phyloP scores from a whole-genome alignment of 768 basidiomycete species.

The Russula foetens region DNA sequence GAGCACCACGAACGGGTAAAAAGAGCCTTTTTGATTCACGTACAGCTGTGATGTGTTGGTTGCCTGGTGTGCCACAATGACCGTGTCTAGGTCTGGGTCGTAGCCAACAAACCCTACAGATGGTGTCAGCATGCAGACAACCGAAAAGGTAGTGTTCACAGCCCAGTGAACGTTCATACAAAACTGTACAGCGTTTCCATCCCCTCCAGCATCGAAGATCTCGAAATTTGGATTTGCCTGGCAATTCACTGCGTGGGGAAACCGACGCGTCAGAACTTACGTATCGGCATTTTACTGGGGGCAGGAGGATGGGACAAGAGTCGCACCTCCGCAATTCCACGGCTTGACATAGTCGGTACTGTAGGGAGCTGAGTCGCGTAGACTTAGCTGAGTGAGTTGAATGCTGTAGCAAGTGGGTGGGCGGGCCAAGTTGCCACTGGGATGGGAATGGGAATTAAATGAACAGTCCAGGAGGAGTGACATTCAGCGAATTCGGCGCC shows the following conservation, averaged over 20 bases:
- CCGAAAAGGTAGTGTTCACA: neutral
- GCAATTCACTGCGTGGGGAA: neutral
- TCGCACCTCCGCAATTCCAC: neutral
- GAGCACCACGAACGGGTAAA: neutral
- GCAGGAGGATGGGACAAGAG: neutral
- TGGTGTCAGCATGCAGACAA: neutral
- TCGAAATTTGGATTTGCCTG: neutral
- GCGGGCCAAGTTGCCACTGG: no score
- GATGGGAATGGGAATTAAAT: no score
- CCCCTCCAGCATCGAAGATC: neutral
- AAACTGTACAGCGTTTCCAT: neutral
- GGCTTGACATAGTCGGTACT: no score
- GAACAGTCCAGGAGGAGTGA: no score
- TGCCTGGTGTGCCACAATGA: constrained; percentile 52
- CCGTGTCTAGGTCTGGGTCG: constrained; percentile 39
- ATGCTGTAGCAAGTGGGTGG: no score
- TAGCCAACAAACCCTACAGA: constrained; percentile 36
- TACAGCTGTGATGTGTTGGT: constrained; percentile 30
- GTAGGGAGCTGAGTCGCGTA: no score
- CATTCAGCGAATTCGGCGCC: no score
- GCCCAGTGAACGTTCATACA: neutral
- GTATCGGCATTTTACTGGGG: no score
- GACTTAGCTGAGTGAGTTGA: no score
- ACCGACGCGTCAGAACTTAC: neutral
- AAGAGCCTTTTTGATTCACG: neutral